Base-by-base conservation (phyloP, 306 rosid species). In the Mimosa pudica region DNA sequence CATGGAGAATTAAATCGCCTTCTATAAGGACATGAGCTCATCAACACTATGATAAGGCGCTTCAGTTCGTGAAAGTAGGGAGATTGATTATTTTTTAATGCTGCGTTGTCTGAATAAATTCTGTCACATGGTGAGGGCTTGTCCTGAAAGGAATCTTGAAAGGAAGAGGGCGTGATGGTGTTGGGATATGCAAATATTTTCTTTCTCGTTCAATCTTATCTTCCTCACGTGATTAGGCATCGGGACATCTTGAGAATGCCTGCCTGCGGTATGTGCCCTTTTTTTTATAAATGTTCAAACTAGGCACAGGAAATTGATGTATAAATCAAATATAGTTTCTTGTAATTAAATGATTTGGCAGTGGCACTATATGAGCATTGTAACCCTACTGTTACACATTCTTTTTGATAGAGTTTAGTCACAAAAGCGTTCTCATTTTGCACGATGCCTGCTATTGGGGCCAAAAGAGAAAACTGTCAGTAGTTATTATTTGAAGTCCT, bases 1-100 rank as follows among this genome's bases (percentile, higher is more conserved):
- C 57, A 3, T 74, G 81, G n/a, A 7, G 66, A 69, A 68, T 68
- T 32, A 44, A 73, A 63, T 77, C n/a, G 20, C 57, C 32, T 51
- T 47, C 44, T 77, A 48, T 65, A 47, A 66, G 71, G 81, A 77
- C 70, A 73, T 62, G 46, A 69, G 54, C 17, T 54, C 52, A 11
- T 79, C 18, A 8, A 46, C 51, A 44, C 64, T 68, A 11, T 32
- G 76, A 60, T 75, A 38, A 58, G 45, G 80, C 80, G 17, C 70
- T 67, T 69, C 75, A 52, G 69, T 38, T 18, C 4, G 20, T 13
- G 66, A 35, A 74, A 4, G 54, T 74, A 38, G 24, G 77, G 65
- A 54, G 77, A 52, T 16, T 52, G 49, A 35, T 73, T 32, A 14
- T 52, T 52, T 6, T 20, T 3, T 32, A 6, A 20, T 46, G 7